Evolutionary conservation across 257 asterid genomes (phyloP).

Genomic region (Fraxinus americana): DNA sequence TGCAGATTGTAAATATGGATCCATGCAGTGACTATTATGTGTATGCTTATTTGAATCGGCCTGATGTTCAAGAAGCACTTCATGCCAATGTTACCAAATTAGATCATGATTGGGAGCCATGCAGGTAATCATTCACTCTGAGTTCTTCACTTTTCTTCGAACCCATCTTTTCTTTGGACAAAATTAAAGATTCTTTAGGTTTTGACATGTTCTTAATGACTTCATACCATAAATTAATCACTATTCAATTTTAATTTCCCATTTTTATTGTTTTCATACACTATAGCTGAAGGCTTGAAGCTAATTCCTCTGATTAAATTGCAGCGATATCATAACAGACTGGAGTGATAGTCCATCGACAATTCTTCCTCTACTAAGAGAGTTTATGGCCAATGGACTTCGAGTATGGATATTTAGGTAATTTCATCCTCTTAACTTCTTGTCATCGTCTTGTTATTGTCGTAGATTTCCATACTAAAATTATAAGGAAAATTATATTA

Average conservation of each 20-base stretch:
- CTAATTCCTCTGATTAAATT: conserved; percentile 2
- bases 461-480: no score
- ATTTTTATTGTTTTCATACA: background rate
- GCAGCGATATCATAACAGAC: conserved; percentile 49
- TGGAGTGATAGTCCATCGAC: conserved; percentile 69
- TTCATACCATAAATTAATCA: background rate
- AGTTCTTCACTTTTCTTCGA: no score
- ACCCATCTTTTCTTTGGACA: no score
- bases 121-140: conserved; percentile 39
- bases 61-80: conserved; percentile 76
- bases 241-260: background rate
- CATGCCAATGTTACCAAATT: conserved; percentile 81
- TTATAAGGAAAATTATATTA: no score
- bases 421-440: background rate
- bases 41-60: conserved; percentile 57
- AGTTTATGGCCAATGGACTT: conserved; percentile 53
- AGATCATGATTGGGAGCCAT: conserved; percentile 60
- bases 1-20: conserved; percentile 30
- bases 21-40: conserved; percentile 74
- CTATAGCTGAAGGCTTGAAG: background rate
- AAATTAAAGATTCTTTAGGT: no score
- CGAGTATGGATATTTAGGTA: conserved; percentile 87
- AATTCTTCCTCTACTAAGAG: conserved; percentile 57
- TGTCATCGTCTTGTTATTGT: background rate
- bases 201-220: no score